Percentiles rank a stretch among this genome's conserved stretches.
Conservation (phyloP, 1,139 yeast species). For the Pneumocystis sp. region DNA sequence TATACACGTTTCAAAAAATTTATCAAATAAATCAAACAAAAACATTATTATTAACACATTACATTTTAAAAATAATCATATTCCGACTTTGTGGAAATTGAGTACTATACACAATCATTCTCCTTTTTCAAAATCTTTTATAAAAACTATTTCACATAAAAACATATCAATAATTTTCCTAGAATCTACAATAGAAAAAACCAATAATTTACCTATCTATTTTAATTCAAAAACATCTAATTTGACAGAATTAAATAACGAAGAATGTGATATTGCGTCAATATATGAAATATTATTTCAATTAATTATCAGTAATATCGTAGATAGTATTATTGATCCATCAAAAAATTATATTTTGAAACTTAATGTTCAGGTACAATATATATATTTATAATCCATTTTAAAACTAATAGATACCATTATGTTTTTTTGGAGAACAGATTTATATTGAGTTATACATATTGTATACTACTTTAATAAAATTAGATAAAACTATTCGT, state of each 20-base stretch:
- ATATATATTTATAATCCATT: not conserved
- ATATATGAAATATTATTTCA: not conserved
- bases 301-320: not conserved
- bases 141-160: not conserved
- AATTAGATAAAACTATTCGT: slow-evolving; percentile 11
- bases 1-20: not conserved
- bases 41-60: slow-evolving; percentile 5
- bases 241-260: not conserved
- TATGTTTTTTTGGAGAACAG: slow-evolving; percentile 14
- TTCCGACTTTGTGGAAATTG: not conserved
- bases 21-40: not conserved
- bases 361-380: not conserved
- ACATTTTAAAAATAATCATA: not conserved
- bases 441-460: slow-evolving; percentile 15
- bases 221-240: not conserved
- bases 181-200: not conserved
- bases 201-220: not conserved
- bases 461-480: slow-evolving; percentile 11
- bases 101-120: not conserved
- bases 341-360: not conserved
- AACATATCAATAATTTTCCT: not conserved
- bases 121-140: not conserved
- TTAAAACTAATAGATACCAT: slow-evolving; percentile 10
- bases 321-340: not conserved
- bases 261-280: not conserved